phyloP scores from a whole-genome alignment of 164 flowering plant species.

The Vitis riparia region DNA sequence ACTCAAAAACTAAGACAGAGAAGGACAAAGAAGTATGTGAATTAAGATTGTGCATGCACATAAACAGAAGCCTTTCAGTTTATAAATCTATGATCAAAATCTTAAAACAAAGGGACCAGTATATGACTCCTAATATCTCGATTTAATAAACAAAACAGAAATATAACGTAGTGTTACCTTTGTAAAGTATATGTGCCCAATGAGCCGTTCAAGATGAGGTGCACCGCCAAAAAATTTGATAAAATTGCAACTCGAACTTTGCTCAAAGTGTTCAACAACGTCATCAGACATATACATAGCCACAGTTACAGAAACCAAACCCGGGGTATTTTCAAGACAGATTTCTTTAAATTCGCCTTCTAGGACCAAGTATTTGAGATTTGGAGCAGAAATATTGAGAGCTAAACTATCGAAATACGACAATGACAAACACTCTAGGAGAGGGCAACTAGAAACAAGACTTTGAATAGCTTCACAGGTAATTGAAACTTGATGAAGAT shows the following conservation, averaged over 20 bases:
- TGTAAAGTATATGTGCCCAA: conserved; percentile 61
- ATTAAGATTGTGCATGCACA: neutral
- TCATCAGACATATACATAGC: conserved; percentile 59
- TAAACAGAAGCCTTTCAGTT: neutral
- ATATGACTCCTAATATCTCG: neutral
- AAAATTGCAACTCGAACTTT: conserved; percentile 46
- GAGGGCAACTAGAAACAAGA: conserved; percentile 60
- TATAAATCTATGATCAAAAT: neutral
- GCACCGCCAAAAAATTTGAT: conserved; percentile 57
- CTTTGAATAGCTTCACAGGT: conserved; percentile 42
- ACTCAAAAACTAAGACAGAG: conserved; percentile 52
- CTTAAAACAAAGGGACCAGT: neutral
- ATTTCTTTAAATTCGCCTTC: conserved; percentile 70
- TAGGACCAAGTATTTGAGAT: conserved; percentile 58
- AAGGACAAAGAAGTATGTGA: neutral
- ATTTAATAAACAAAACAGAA: neutral
- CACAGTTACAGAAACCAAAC: conserved; percentile 39
- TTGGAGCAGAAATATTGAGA: conserved; percentile 60
- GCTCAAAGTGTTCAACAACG: conserved; percentile 46
- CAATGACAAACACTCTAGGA: conserved; percentile 61
- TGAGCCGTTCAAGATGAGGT: conserved; percentile 57
- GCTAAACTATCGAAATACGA: conserved; percentile 50
- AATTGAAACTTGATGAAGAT: conserved; percentile 47
- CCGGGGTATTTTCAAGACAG: conserved; percentile 51
- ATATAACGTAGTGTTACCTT: conserved; percentile 41